Evolutionary conservation across 2,329 filamentous ascomycete genomes (phyloP), one percentile per base, ranked within the genome.

Genomic region (Stemphylium beticola): DNA sequence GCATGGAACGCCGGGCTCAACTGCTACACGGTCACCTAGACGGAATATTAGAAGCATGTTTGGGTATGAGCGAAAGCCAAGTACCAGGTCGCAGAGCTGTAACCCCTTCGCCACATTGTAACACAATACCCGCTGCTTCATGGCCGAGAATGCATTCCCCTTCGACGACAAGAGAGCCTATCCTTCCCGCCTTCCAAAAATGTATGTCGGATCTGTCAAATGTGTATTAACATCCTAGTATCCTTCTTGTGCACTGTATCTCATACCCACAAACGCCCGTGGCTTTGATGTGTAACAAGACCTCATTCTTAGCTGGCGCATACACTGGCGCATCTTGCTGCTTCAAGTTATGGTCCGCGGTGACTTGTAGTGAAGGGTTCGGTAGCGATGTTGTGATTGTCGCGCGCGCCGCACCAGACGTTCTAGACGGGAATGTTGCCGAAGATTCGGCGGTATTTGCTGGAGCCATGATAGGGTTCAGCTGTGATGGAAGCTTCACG

Each of bases 1-100:
- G 64, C 87, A 90, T 0, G 87, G 84, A 1, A 88, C 83, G 17
- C 86, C 85, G 0, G 86, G 86, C 64, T 90, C 87, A 14, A 90
- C 74, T 3, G 87, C 87, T 9, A 90, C 86, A 46, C 85, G 78
- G 65, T 90, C 87, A 10, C 86, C 85, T 74, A 11, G 2, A 20
- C 1, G 14, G 5, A 3, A 36, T 3, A 29, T 42, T 17, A 55
- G 47, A 33, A 12, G 5, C 36, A 15, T 22, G 11, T n/a, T 10
- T 44, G 4, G 20, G 8, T 18, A 40, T 3, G n/a, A n/a, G 6
- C 10, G 4, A 4, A 14, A 7, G 32, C 8, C 34, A 37, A 17
- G 15, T 64, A 78, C 77, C 77, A 12, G 80, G 77, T 59, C 81
- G 78, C 11, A 88, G 64, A 53, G 79, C 70, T 9, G 73, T 76